Evolutionary conservation across 1,284 basidiomycete genomes (phyloP), one percentile per base, ranked within the genome.

Genomic region (Acaromyces ingoldii): DNA sequence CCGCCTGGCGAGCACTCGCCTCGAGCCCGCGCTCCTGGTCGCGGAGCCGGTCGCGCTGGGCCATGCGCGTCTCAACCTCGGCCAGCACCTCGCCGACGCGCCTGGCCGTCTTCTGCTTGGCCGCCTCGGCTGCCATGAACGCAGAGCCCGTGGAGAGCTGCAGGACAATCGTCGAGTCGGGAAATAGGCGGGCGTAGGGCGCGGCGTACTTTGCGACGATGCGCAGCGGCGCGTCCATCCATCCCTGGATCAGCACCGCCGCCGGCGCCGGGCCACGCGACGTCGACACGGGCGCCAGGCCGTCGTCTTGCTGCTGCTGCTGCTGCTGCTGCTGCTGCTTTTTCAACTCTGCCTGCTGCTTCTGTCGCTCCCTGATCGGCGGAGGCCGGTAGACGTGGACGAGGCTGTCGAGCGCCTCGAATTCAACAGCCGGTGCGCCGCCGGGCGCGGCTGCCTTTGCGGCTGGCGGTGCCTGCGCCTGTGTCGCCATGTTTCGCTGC

Each of bases 141-240:
- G 49, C 50, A 31, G 57, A 59, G 13, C 57, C 63, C 24, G 59
- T 58, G 3, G 64, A 66, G 11, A 74, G 62, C 42, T 67, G 57
- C 42, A 74, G 60, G 17, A 72, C 15, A 37, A 74, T 52, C 0
- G 62, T 67, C 2, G 67, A 56, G 9, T 61, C 25, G 0, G 72
- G 72, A 39, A 67, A 70, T 33, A 69, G 55, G 30, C 59, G 51
- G 0, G 54, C 47, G 49, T 72, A 74, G 7, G 62, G 63, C 22
- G 55, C 52, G 0, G 60, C 68, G 45, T 74, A 74, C 41, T 74
- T 74, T 33, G 52, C 37, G 0, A 74, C 58, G 4, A 72, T 51
- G 5, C 60, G 61, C 2, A 72, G 48, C 7, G 69, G 58, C 0
- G 64, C 70, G 45, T 72, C 65, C 70, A 74, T 70, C 66, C 68